Conservation (phyloP, 805 yeast species). For the Clavispora fructus region DNA sequence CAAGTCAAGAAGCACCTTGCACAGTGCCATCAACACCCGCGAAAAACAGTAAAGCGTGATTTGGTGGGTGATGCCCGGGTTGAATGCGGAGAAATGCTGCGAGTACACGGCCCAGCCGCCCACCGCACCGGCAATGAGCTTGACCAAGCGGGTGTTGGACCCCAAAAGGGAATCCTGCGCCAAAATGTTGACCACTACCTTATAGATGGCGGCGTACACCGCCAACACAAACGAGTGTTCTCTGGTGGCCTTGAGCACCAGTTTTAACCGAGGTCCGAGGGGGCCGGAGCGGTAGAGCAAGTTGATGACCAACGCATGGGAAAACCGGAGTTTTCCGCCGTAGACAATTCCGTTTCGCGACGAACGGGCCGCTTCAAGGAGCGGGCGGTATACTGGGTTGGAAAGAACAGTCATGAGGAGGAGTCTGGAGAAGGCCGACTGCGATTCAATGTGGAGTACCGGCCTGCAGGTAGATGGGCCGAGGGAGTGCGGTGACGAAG, state of each 20-base stretch:
- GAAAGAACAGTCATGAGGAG: slow-evolving; percentile 14
- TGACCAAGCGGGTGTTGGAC: slow-evolving; percentile 22
- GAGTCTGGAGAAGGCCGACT: slow-evolving; percentile 1
- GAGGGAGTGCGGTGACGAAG: not conserved
- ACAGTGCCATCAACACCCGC: slow-evolving; percentile 58
- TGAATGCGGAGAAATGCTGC: slow-evolving; percentile 39
- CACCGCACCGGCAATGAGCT: slow-evolving; percentile 36
- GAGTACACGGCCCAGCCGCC: slow-evolving; percentile 41
- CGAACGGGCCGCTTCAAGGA: slow-evolving; percentile 32
- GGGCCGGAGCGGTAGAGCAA: slow-evolving; percentile 52
- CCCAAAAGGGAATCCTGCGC: slow-evolving; percentile 30
- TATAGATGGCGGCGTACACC: slow-evolving; percentile 50
- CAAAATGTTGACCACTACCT: slow-evolving; percentile 30
- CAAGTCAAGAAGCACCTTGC: slow-evolving; percentile 44
- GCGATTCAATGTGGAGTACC: slow-evolving; percentile 2
- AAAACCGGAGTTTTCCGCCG: slow-evolving; percentile 57
- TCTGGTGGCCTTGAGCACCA: slow-evolving; percentile 47
- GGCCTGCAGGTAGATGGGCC: not conserved
- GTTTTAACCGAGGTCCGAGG: slow-evolving; percentile 36
- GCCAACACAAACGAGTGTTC: slow-evolving; percentile 56
- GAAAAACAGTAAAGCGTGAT: slow-evolving; percentile 70
- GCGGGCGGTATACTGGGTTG: slow-evolving; percentile 22
- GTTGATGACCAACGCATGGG: slow-evolving; percentile 61
- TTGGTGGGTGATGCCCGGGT: slow-evolving; percentile 58
- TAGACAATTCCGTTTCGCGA: slow-evolving; percentile 49